Conservation (phyloP, 768 basidiomycete species). For the Boletales sp. region DNA sequence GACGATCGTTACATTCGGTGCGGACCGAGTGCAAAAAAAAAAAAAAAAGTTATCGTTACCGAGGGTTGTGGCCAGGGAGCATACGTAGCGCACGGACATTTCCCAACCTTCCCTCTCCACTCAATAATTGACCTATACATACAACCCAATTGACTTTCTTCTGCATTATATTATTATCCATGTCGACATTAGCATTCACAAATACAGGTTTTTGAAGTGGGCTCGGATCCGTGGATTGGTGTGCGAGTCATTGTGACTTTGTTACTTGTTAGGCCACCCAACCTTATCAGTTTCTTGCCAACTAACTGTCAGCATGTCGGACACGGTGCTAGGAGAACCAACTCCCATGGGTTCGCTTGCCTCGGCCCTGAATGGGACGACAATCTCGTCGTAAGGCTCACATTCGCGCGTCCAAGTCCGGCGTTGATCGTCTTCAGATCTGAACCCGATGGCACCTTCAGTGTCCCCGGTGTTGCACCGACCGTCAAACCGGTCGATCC, state of each 20-base stretch:
- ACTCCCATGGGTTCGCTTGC: constrained; percentile 26
- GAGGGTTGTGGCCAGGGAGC: constrained; percentile 30
- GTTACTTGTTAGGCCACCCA: not conserved
- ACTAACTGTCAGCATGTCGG: constrained; percentile 12
- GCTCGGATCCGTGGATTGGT: not conserved
- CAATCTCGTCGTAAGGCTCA: constrained; percentile 31
- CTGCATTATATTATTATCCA: constrained; percentile 28
- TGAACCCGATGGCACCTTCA: constrained; percentile 6
- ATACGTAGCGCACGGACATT: constrained; percentile 38
- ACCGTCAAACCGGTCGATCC: constrained; percentile 31
- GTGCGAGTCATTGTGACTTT: not conserved
- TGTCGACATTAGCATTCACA: constrained; percentile 16
- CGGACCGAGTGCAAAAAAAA: not conserved
- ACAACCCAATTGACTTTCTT: constrained; percentile 20
- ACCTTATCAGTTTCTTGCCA: no score
- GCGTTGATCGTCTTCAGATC: constrained; percentile 10
- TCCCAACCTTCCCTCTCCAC: constrained; percentile 26
- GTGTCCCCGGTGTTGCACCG: constrained; percentile 18
- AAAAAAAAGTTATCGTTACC: constrained; percentile 23
- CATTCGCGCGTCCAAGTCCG: not conserved
- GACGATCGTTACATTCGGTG: not conserved
- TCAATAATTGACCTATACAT: constrained; percentile 24
- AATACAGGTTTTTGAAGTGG: not conserved
- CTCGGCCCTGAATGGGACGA: constrained; percentile 20
- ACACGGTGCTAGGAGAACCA: constrained; percentile 23